Base-by-base conservation (phyloP, 192 early-diverging fungal species). In the Linnemannia exigua region DNA sequence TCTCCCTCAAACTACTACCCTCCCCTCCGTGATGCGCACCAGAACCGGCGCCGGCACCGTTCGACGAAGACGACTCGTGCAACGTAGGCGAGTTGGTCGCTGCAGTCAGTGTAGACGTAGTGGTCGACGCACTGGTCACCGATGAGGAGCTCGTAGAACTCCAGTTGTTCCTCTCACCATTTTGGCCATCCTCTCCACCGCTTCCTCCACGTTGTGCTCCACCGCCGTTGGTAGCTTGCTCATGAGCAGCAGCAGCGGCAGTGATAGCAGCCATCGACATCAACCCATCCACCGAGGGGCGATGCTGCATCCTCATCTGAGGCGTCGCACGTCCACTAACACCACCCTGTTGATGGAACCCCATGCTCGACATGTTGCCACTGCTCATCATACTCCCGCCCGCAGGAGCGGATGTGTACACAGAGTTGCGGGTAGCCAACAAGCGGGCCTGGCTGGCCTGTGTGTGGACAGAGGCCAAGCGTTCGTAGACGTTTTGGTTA, bases 331-430 rank as follows among this genome's bases (percentile, higher is more conserved):
- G 8, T 58, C 52, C 38, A 66, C 50, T 44, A 44, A 3, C 41
- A 44, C 5, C 41, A 44, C 3, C 41, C 15, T 67, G 61, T 41
- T 78, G 79, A 4, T 80, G 79, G 47, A 74, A 77, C 14, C 76
- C 76, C 41, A 67, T 3, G n/a, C 76, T 77, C 44, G 41, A 54
- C 51, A 61, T 52, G 70, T 72, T 72, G 11, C 68, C 67, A 20
- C 28, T 52, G 33, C 58, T 79, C 84, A 86, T 86, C 84, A 86
- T 86, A 47, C 78, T 86, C 84, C 84, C 84, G 78, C 84, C 84
- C 8, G 84, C 84, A 73, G 84, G 78, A 63, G 51, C 67, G 33
- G 36, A 19, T 20, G n/a, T 31, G 25, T 52, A 35, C 3, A 9
- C n/a, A 35, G 36, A 58, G 78, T 41, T 50, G 8, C 84, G 50